phyloP scores from a whole-genome alignment of 2,329 filamentous ascomycete species.

The Mycosphaerella sp. region DNA sequence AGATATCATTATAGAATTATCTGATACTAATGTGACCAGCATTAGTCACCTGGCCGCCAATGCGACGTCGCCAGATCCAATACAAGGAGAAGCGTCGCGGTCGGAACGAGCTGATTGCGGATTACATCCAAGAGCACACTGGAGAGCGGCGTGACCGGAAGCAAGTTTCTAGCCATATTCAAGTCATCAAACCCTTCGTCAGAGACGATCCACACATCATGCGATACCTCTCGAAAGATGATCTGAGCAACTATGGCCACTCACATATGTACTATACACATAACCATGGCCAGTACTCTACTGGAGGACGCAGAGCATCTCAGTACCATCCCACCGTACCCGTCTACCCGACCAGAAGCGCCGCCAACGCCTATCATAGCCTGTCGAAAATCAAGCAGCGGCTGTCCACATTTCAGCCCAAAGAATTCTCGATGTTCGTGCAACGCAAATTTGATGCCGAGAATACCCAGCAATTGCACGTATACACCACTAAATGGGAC shows the following conservation, averaged over 20 bases:
- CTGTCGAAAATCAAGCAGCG: conserved; percentile 19
- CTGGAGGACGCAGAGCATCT: conserved; percentile 18
- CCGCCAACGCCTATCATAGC: conserved; percentile 2
- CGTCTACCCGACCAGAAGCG: neutral
- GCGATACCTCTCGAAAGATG: conserved; percentile 37
- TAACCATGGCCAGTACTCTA: conserved; percentile 1
- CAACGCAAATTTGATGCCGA: conserved; percentile 26
- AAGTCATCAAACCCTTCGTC: conserved; percentile 54
- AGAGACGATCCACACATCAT: conserved; percentile 46
- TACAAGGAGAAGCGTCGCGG: conserved; percentile 49
- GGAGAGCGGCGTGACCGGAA: conserved; percentile 50
- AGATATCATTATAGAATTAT: neutral
- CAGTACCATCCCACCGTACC: conserved; percentile 20
- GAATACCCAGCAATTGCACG: conserved; percentile 28
- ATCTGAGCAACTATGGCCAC: conserved; percentile 22
- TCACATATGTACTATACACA: conserved; percentile 11
- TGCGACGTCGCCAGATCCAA: conserved; percentile 48
- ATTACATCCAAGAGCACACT: conserved; percentile 51
- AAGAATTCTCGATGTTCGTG: conserved; percentile 39
- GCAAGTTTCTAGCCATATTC: conserved; percentile 59
- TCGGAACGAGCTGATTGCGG: conserved; percentile 56
- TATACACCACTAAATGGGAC: conserved; percentile 34
- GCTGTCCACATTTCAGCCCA: conserved; percentile 27
- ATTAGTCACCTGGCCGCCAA: conserved; percentile 51
- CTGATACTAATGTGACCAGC: conserved; percentile 26